These are phyloP conservation scores for Lineolata rhizophorae DNA, from an alignment of 495 filamentous ascomycete species.

Conservation along the genomic window DNA sequence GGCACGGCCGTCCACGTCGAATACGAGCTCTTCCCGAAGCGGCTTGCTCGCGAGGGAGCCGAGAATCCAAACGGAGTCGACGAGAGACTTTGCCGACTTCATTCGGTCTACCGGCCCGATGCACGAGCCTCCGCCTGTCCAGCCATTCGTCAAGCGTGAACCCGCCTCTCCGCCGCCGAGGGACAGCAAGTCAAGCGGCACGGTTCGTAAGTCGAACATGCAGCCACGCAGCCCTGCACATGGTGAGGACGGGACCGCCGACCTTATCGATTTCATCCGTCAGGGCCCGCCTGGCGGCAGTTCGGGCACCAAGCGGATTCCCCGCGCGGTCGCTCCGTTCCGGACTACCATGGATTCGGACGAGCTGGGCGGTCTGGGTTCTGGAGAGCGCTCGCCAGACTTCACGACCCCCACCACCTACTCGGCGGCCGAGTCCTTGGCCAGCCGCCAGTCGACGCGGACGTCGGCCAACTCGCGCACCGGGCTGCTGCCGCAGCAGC, in stretches of 20 bases:
- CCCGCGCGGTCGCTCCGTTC: slow-evolving; percentile 69
- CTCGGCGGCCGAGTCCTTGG: slow-evolving; percentile 23
- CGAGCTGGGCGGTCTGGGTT: slow-evolving; percentile 32
- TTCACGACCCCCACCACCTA: slow-evolving; percentile 20
- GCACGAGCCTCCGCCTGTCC: slow-evolving; percentile 14
- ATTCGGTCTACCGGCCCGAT: slow-evolving; percentile 61
- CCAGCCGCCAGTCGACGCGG: slow-evolving; percentile 21
- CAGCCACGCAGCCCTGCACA: neutral
- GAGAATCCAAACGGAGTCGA: slow-evolving; percentile 37
- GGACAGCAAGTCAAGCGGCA: neutral
- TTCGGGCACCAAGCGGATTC: slow-evolving; percentile 40
- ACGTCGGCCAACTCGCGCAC: slow-evolving; percentile 37
- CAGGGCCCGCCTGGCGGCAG: slow-evolving; percentile 42
- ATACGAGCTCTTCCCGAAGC: no score
- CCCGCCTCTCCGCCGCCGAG: slow-evolving; percentile 4
- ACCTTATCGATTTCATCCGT: slow-evolving; percentile 86
- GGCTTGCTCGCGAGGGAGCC: slow-evolving; percentile 37
- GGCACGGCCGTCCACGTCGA: no score
- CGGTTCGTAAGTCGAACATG: neutral
- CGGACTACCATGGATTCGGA: slow-evolving; percentile 71
- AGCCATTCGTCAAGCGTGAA: slow-evolving; percentile 9
- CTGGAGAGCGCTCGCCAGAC: slow-evolving; percentile 9
- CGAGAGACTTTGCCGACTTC: slow-evolving; percentile 66
- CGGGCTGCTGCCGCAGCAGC: slow-evolving; percentile 21
- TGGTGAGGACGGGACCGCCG: slow-evolving; percentile 40